Evolutionary conservation across 495 filamentous ascomycete species (phyloP), one percentile per base, ranked within the genome.

Genomic region (Penicillium cosmopolitanum): DNA sequence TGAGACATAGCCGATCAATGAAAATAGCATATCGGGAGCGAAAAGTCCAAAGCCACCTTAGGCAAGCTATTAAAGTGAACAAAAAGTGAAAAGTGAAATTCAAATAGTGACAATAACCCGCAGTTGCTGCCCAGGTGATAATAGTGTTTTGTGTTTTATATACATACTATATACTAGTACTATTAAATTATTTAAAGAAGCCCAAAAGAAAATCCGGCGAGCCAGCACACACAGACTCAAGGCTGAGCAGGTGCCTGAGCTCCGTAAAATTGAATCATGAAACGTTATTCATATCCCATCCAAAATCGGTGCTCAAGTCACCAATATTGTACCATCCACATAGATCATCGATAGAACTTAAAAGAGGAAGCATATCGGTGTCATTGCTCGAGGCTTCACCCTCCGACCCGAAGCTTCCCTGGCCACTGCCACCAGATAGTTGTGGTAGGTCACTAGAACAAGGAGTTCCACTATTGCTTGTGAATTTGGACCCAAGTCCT

Each of bases 281-380:
- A 16, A 8, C 12, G 25, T 19, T 43, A 11, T 25, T 47, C 50
- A 61, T 53, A 76, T 52, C 84, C 56, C 60, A 61, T 12, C 57
- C 28, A 53, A 55, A 23, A 15, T 56, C 58, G 3, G 57, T 18
- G 43, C 60, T 57, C 21, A 69, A 31, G 48, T 61, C 62, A 8
- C 59, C 62, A 50, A 70, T 40, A 47, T 62, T 66, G 53, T 62
- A 66, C 67, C 67, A 70, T 3, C 62, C 62, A 57, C 63, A 65
- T 8, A 67, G 19, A 50, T 60, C 65, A 5, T 70, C 60, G 11
- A 70, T 58, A 21, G 62, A 51, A 8, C 51, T 57, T 13, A 70
- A 23, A 12, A 60, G 58, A 13, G 59, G 62, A 25, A 70, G 38
- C 1, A 59, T 13, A 50, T 58, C 53, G 11, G 16, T 50, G 16